Evolutionary conservation across 1,284 basidiomycete genomes (phyloP).

Genomic region (Xerocomus cyaneibrunnescens): DNA sequence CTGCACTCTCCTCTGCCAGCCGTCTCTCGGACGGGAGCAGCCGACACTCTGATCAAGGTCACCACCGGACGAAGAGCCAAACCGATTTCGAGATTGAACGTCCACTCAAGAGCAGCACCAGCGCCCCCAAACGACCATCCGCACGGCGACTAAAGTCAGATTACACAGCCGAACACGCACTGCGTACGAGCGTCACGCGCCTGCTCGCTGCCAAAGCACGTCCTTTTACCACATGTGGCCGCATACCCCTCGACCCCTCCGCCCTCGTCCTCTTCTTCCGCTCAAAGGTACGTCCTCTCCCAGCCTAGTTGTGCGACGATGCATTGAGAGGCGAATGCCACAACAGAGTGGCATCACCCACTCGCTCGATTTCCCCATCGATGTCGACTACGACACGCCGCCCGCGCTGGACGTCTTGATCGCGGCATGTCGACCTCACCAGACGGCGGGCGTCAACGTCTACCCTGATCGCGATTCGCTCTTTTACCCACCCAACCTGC

Average conservation of each 20-base stretch:
- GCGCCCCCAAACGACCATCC: conserved; percentile 31
- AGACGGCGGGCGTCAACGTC: conserved; percentile 51
- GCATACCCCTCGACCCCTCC: conserved; percentile 67
- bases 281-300: conserved; percentile 55
- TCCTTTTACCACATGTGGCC: conserved; percentile 65
- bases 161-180: conserved; percentile 52
- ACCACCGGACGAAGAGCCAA: conserved; percentile 39
- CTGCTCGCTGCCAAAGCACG: conserved; percentile 59
- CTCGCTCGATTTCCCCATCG: conserved; percentile 77
- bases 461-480: conserved; percentile 62
- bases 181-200: conserved; percentile 54
- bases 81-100: conserved; percentile 64
- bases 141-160: conserved; percentile 37
- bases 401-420: conserved; percentile 79
- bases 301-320: not conserved
- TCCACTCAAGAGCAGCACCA: conserved; percentile 38
- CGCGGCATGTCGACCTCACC: conserved; percentile 67
- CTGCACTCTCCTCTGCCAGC: conserved; percentile 33
- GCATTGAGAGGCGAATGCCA: conserved; percentile 6
- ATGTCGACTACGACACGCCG: conserved; percentile 69
- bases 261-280: conserved; percentile 74
- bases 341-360: conserved; percentile 72
- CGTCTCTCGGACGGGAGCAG: conserved; percentile 36
- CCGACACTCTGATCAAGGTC: conserved; percentile 33
- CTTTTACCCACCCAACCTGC: conserved; percentile 70